Conservation (phyloP, 2,329 filamentous ascomycete species). For the Epichloe aotearoae region DNA sequence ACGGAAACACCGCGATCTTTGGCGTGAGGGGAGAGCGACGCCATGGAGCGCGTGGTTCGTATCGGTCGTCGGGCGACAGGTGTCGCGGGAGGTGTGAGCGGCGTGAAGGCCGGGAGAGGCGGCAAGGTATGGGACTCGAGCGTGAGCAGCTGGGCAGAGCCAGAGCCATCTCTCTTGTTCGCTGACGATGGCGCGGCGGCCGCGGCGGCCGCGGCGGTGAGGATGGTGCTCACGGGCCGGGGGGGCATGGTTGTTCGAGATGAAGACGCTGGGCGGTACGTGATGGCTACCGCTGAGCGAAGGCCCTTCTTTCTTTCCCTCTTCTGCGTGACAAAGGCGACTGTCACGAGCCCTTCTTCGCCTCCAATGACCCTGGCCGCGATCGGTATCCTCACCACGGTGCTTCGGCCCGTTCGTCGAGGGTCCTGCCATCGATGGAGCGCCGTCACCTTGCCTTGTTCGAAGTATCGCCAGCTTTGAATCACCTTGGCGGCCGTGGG, state of each 20-base stretch:
- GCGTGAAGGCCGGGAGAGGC: slow-evolving; percentile 10
- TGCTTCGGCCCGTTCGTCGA: slow-evolving; percentile 18
- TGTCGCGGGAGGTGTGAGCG: slow-evolving; percentile 24
- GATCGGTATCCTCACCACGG: slow-evolving; percentile 34
- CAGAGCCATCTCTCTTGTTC: slow-evolving; percentile 3
- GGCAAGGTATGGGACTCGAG: slow-evolving; percentile 2
- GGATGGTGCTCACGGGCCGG: slow-evolving; percentile 8
- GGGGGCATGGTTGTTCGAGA: slow-evolving; percentile 6
- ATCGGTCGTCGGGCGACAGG: slow-evolving; percentile 22
- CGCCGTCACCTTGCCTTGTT: slow-evolving; percentile 30
- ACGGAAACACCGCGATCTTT: slow-evolving; percentile 39
- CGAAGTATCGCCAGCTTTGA: slow-evolving; percentile 55
- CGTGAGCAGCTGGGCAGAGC: neutral
- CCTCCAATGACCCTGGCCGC: slow-evolving; percentile 38
- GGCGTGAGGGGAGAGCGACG: slow-evolving; percentile 20
- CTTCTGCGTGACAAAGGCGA: slow-evolving; percentile 52
- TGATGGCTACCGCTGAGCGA: slow-evolving; percentile 58
- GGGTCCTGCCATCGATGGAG: slow-evolving; percentile 35
- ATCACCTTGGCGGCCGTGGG: slow-evolving; percentile 52
- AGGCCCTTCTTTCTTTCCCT: slow-evolving; percentile 45
- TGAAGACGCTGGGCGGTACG: slow-evolving; percentile 46
- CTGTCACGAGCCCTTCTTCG: slow-evolving; percentile 52
- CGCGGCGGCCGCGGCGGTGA: neutral
- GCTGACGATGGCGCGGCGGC: slow-evolving; percentile 4
- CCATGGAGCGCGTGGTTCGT: slow-evolving; percentile 22